Evolutionary conservation across 352 stramenopile species (phyloP), one percentile per base, ranked within the genome.

Genomic region (Elongisporangium undulatum): DNA sequence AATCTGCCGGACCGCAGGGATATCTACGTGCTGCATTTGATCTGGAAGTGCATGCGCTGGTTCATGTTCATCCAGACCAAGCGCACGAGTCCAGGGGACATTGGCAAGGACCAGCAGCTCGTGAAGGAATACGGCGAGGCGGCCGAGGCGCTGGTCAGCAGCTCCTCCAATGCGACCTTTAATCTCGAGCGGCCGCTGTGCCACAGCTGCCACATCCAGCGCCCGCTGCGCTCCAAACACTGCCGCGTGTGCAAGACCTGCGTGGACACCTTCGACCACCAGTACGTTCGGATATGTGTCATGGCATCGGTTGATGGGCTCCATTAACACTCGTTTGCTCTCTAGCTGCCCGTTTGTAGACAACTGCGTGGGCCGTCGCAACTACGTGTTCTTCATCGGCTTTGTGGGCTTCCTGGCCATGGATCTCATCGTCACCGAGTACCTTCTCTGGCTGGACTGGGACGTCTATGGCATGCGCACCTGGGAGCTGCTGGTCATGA

Each of bases 321-420:
- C 51, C 49, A 4, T 7, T 26, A 17, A 57, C 15, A 58, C 17
- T 49, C 16, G 61, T 24, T 53, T 53, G 65, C 16, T 63, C 4
- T 54, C 49, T 68, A 89, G 85, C 72, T 99, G 97, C 58, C 96
- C 96, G 17, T 99, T 98, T 78, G 89, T 99, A 10, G 98, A 99
- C 79, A 99, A 99, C 74, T 99, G 97, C 63, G 90, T 99, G 2
- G 97, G 97, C 22, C 94, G 97, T 51, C 85, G 92, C 65, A 99
- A 99, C 75, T 97, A 99, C 74, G 97, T 98, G 60, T 68, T 67
- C 48, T 95, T 95, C 50, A 62, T 93, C 45, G 64, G 74, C 6
- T 95, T 92, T 53, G 67, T 90, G 4, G 62, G 39, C 20, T 64
- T 69, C 45, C 64, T 93, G 53, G 45, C 66, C 4, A 3, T 89